Evolutionary conservation across 2,329 filamentous ascomycete genomes (phyloP).

Genomic region (Aspergillus udagawae): DNA sequence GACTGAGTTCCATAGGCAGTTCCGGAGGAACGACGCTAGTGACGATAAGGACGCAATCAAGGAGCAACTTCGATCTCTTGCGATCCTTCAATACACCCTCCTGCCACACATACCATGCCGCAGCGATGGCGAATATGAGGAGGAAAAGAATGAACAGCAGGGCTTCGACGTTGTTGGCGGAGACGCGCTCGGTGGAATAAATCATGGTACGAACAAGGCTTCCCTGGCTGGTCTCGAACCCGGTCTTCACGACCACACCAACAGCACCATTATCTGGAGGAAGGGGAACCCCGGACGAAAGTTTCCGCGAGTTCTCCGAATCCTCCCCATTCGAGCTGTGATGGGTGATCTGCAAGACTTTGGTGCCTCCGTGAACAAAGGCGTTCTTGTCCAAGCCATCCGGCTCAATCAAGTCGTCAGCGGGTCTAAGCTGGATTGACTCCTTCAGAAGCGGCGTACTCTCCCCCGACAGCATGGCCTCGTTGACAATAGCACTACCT

Average conservation of each 20-base stretch:
- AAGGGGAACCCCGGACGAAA: constrained; percentile 71
- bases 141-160: constrained; percentile 97
- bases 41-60: constrained; percentile 96
- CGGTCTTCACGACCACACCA: constrained; percentile 93
- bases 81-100: constrained; percentile 92
- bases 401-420: constrained; percentile 73
- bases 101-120: constrained; percentile 98
- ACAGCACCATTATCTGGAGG: constrained; percentile 91
- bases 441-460: constrained; percentile 96
- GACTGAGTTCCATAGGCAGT: constrained; percentile 93
- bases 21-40: constrained; percentile 98
- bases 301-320: constrained; percentile 55
- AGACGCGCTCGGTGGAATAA: constrained; percentile 96
- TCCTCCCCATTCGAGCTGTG: constrained; percentile 69
- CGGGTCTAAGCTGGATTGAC: constrained; percentile 83
- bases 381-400: constrained; percentile 95
- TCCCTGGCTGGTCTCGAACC: constrained; percentile 97
- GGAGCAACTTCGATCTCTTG: constrained; percentile 92
- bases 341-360: constrained; percentile 92
- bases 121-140: constrained; percentile 90
- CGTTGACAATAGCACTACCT: constrained; percentile 95
- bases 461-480: constrained; percentile 98
- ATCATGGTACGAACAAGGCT: constrained; percentile 99
- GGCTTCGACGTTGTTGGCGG: constrained; percentile 95
- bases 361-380: constrained; percentile 95